Conservation (phyloP, 164 flowering plant genomes). For the Chloranthus sessilifolius region DNA sequence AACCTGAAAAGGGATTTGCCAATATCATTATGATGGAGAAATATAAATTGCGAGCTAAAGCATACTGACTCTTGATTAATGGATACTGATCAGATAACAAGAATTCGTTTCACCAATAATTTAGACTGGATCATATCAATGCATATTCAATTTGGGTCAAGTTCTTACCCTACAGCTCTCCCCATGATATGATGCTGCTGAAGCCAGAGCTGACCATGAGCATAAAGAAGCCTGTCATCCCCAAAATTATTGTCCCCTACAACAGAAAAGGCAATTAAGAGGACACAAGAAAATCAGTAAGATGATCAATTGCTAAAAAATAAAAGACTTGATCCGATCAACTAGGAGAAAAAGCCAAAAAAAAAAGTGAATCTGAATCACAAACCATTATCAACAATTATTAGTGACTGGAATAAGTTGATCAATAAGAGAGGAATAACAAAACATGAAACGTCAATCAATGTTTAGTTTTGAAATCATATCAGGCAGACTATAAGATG, state of each 20-base stretch:
- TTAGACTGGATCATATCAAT: background rate
- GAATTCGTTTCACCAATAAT: background rate
- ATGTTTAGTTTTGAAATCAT: too few species aligned
- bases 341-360: too few species aligned
- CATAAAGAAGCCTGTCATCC: conserved; percentile 57
- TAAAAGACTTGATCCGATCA: too few species aligned
- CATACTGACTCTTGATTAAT: too few species aligned
- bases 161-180: conserved; percentile 63
- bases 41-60: background rate
- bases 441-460: too few species aligned
- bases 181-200: conserved; percentile 64
- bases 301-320: background rate
- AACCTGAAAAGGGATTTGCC: conserved; percentile 12
- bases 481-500: too few species aligned
- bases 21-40: background rate
- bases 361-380: too few species aligned
- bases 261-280: too few species aligned
- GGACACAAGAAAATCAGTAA: background rate
- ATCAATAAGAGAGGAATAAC: too few species aligned
- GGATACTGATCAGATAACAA: background rate
- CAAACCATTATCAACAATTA: too few species aligned
- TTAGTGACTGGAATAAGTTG: too few species aligned
- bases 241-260: conserved; percentile 54
- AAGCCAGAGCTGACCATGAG: conserved; percentile 60
- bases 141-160: background rate